Evolutionary conservation across 257 asterid genomes (phyloP).

Genomic region (Anisodus tanguticus): DNA sequence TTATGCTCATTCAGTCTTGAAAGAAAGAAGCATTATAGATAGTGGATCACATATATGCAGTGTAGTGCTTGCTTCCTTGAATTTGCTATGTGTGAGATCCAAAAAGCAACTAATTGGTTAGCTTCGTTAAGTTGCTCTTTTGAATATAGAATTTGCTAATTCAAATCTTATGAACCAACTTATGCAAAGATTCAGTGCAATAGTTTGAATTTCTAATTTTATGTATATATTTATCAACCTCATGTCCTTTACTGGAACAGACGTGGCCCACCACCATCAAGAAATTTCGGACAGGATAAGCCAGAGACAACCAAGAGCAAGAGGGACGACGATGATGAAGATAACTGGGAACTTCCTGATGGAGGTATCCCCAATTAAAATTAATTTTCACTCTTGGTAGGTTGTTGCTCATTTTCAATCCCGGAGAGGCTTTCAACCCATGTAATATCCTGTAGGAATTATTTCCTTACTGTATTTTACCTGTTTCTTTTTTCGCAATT

Average conservation of each 20-base stretch:
- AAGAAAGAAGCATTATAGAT: background rate
- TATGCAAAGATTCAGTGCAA: background rate
- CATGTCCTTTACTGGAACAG: background rate
- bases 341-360: slow-evolving; percentile 71
- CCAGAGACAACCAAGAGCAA: slow-evolving; percentile 46
- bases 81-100: background rate
- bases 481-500: background rate
- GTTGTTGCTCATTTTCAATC: background rate
- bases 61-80: background rate
- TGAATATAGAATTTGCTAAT: background rate
- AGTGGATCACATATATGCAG: background rate
- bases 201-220: background rate
- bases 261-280: background rate
- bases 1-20: background rate
- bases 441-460: background rate
- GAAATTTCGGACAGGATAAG: slow-evolving; percentile 41
- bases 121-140: background rate
- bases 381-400: slow-evolving; percentile 16
- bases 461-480: background rate
- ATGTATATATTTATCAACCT: background rate
- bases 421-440: slow-evolving; percentile 26
- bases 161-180: background rate
- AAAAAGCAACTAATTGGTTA: background rate
- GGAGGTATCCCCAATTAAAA: slow-evolving; percentile 56
- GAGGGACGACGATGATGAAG: slow-evolving; percentile 52